Evolutionary conservation across 2,329 filamentous ascomycete species (phyloP).

Genomic region (Albifimbria verrucaria): DNA sequence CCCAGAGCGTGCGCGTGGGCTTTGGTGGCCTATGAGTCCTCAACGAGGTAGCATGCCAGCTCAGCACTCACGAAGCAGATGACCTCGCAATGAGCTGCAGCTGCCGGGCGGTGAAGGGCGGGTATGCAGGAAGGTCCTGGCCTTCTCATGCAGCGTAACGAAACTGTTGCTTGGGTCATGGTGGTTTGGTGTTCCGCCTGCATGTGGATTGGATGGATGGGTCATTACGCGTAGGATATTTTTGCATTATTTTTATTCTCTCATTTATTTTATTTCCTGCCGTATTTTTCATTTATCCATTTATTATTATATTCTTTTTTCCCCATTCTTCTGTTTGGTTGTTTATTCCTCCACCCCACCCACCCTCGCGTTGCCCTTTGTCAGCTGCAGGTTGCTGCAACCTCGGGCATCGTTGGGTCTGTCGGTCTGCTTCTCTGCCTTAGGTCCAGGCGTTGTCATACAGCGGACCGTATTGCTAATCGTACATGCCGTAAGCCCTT

Average conservation of each 20-base stretch:
- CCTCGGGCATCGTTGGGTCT: not conserved
- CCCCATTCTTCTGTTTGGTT: not conserved
- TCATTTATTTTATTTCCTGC: slow-evolving; percentile 5
- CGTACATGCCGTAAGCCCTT: too few species aligned
- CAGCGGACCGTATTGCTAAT: too few species aligned
- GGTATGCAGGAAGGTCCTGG: not conserved
- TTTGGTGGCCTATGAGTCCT: slow-evolving; percentile 1
- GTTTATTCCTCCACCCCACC: not conserved
- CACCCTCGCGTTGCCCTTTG: not conserved
- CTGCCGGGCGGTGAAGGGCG: not conserved
- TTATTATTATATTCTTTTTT: slow-evolving; percentile 5
- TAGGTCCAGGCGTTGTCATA: too few species aligned
- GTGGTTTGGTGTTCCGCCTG: too few species aligned
- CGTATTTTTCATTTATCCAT: slow-evolving; percentile 6
- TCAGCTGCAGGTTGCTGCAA: not conserved
- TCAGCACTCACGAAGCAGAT: slow-evolving; percentile 34
- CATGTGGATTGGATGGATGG: not conserved
- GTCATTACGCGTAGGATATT: not conserved
- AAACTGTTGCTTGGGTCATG: not conserved
- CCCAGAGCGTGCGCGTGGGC: slow-evolving; percentile 8
- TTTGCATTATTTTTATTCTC: not conserved
- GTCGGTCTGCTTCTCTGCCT: too few species aligned
- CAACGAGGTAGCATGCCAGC: slow-evolving; percentile 22
- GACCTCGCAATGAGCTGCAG: slow-evolving; percentile 17
- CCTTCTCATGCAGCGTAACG: not conserved